Evolutionary conservation across 129 eudicot species (phyloP), one percentile per base, ranked within the genome.

Genomic region (Lactuca saligna): DNA sequence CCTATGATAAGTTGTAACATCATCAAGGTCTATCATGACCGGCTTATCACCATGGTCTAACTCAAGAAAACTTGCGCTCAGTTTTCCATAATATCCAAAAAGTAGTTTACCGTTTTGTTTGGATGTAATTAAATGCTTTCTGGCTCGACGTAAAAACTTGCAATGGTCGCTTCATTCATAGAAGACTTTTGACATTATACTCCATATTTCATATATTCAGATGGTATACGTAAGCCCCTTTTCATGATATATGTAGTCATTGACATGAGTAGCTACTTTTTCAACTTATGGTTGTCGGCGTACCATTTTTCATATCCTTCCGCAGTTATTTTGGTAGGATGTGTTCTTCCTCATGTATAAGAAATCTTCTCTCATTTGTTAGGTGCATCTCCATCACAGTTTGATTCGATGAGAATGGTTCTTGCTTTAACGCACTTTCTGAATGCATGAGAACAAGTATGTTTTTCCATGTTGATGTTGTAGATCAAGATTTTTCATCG

Each of bases 121-220:
- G 29, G 29, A 25, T 25, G 29, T 25, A 25, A 25, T 25, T 25
- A 25, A 25, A 5, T 0, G 62, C 77, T 17, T 51, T 72, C 3
- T 46, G 69, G 16, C 61, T 48, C 41, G 62, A 35, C 7, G 51
- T 4, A 13, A 56, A 69, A 7, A 69, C 65, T 20, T 41, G 65
- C 50, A 57, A 57, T 12, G n/a, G n/a, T 69, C 74, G 17, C 65
- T 33, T 34, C 46, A 15, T 57, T 44, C 16, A 33, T 54, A 35
- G 6, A 42, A 42, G 12, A 13, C 49, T 5, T 42, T 42, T 42
- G 49, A 42, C 0, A 42, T 3, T 42, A 13, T 14, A 42, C 3
- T 42, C 49, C 49, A 42, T 2, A 42, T 42, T 42, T 42, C 49
- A 9, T 42, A 42, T 42, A 42, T 8, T 3, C 49, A 42, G 14